These are phyloP conservation scores for Lecanicillium sp. DNA, from an alignment of 2,329 filamentous ascomycete species.

Conservation along the genomic window DNA sequence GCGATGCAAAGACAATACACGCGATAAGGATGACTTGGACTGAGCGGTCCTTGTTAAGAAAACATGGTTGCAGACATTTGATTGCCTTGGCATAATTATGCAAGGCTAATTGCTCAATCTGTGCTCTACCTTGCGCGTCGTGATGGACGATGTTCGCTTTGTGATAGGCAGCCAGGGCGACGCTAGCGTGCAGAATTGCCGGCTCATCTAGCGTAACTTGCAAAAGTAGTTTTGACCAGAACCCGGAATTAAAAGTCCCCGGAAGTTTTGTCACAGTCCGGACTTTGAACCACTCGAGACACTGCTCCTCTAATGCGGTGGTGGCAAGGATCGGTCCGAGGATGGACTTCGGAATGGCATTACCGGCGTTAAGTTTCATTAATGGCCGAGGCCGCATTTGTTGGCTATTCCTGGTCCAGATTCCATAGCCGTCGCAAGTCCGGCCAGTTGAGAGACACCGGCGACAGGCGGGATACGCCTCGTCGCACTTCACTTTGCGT, in stretches of 20 bases:
- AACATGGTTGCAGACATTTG: no score
- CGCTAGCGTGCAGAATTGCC: conserved; percentile 29
- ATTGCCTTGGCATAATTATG: no score
- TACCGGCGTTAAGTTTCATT: no score
- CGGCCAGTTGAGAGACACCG: conserved; percentile 15
- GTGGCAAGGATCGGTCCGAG: conserved; percentile 6
- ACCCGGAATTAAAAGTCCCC: conserved; percentile 25
- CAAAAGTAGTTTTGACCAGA: conserved; percentile 30
- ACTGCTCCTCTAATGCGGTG: conserved; percentile 21
- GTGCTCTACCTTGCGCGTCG: no score
- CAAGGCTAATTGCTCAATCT: no score
- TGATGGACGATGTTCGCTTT: no score
- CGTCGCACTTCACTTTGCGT: conserved; percentile 19
- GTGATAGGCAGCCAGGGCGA: conserved; percentile 32
- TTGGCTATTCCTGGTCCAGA: conserved; percentile 13
- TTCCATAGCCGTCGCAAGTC: conserved; percentile 16
- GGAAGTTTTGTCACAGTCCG: conserved; percentile 28
- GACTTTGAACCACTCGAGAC: conserved; percentile 35
- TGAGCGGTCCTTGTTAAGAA: conserved; percentile 18
- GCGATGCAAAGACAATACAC: conserved; percentile 26
- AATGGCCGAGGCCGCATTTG: no score
- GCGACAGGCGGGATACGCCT: conserved; percentile 12
- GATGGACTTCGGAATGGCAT: no score
- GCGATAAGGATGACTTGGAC: conserved; percentile 28
- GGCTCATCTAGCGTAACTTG: conserved; percentile 28